phyloP scores from a whole-genome alignment of 257 asterid species.

The Handroanthus guayacan region DNA sequence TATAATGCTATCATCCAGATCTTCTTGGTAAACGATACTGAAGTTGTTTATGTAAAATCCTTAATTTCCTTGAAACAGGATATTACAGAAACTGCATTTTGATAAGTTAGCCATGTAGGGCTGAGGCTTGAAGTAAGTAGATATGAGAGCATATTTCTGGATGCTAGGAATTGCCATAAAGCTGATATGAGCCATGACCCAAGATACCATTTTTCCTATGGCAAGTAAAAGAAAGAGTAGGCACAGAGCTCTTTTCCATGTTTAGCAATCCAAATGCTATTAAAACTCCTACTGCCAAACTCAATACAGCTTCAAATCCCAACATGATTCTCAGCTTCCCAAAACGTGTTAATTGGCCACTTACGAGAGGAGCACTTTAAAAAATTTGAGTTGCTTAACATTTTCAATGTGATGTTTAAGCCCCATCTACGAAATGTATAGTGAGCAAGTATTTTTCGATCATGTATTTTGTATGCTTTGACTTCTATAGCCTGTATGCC shows the following conservation, averaged over 20 bases:
- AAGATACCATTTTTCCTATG: neutral
- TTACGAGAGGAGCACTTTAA: neutral
- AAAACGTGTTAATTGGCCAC: neutral
- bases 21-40: too few relatives aligned
- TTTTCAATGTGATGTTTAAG: neutral
- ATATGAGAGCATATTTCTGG: neutral
- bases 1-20: too few relatives aligned
- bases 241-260: neutral
- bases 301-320: slow-evolving; percentile 4
- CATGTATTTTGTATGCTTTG: neutral
- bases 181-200: neutral
- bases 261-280: neutral
- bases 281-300: slow-evolving; percentile 14
- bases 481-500: neutral
- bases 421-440: neutral
- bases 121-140: too few relatives aligned
- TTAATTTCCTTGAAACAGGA: too few relatives aligned
- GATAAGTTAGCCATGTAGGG: too few relatives aligned
- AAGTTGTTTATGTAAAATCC: too few relatives aligned
- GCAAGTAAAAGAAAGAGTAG: neutral
- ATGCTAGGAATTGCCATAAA: neutral
- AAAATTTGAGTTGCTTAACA: neutral
- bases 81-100: too few relatives aligned
- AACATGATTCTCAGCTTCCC: neutral
- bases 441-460: neutral